These are phyloP conservation scores for Annona cherimola DNA, from an alignment of 164 flowering plant genomes.

Conservation along the genomic window DNA sequence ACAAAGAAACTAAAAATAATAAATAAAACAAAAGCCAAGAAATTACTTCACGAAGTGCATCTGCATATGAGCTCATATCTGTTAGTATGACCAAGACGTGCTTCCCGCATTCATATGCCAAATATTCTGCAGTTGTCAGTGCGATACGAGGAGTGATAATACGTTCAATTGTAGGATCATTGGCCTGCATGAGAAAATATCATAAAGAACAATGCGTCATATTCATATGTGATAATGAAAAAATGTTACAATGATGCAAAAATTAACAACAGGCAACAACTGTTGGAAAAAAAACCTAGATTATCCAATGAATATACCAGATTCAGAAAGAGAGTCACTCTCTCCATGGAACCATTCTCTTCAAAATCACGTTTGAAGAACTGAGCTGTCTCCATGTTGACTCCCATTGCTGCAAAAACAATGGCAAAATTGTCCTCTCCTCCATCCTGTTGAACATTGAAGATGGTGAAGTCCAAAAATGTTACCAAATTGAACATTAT, in stretches of 20 bases:
- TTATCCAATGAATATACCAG: slow-evolving; percentile 40
- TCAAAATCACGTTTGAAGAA: slow-evolving; percentile 99
- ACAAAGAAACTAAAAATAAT: neutral
- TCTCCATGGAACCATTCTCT: slow-evolving; percentile 98
- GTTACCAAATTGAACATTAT: neutral
- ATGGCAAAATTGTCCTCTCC: slow-evolving; percentile 98
- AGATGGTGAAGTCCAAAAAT: neutral
- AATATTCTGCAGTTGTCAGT: slow-evolving; percentile 92
- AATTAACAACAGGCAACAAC: neutral
- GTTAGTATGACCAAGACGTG: slow-evolving; percentile 94
- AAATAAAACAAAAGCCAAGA: neutral
- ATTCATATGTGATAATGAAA: neutral
- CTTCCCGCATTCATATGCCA: slow-evolving; percentile 99
- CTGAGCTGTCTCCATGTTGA: slow-evolving; percentile 98
- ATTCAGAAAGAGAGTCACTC: slow-evolving; percentile 92
- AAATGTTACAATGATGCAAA: neutral
- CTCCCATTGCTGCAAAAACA: slow-evolving; percentile 99
- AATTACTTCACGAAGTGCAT: slow-evolving; percentile 95
- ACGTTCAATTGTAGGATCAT: slow-evolving; percentile 97
- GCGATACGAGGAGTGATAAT: slow-evolving; percentile 97
- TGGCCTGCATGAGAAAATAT: slow-evolving; percentile 50
- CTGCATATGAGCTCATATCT: slow-evolving; percentile 98
- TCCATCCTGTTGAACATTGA: slow-evolving; percentile 41
- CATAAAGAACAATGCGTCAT: neutral
- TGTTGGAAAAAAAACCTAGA: neutral